A percentile compares a stretch with the other conserved stretches of the same genome.
Evolutionary conservation across 2,329 filamentous ascomycete species (phyloP).

Genomic region (Penicillium sp.): DNA sequence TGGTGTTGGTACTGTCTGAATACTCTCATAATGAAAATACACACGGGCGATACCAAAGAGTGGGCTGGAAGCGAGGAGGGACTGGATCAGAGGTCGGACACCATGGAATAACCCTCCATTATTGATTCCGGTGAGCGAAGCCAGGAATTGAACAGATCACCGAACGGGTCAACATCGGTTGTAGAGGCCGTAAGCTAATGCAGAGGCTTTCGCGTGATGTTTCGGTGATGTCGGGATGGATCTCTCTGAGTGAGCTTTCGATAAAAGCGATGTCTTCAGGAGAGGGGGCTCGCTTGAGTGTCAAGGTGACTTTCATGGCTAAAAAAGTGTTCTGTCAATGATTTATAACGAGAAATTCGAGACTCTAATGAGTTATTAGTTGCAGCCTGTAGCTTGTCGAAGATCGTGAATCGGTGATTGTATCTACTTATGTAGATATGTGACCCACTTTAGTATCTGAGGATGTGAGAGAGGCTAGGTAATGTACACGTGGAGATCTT

Average conservation of each 20-base stretch:
- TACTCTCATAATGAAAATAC: not conserved
- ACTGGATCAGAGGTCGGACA: not conserved
- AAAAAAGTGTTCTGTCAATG: too few species aligned
- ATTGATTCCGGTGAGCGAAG: not conserved
- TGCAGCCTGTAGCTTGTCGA: too few species aligned
- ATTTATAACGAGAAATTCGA: too few species aligned
- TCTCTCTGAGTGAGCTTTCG: not conserved
- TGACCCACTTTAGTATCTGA: too few species aligned
- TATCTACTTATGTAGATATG: too few species aligned
- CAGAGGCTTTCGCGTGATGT: not conserved
- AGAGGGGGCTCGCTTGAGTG: not conserved
- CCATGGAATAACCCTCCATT: not conserved
- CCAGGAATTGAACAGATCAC: not conserved
- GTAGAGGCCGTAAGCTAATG: not conserved
- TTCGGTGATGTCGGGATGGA: not conserved
- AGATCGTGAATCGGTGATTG: too few species aligned
- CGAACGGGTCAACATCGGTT: not conserved
- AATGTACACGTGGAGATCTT: too few species aligned
- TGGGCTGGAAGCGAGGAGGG: not conserved
- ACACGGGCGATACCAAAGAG: not conserved
- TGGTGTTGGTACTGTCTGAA: too few species aligned
- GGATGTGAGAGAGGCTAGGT: too few species aligned
- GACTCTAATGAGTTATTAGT: too few species aligned
- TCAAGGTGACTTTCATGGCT: not conserved
- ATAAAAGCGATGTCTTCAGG: not conserved